phyloP scores from a whole-genome alignment of 306 rosid species.

The Vicia villosa region DNA sequence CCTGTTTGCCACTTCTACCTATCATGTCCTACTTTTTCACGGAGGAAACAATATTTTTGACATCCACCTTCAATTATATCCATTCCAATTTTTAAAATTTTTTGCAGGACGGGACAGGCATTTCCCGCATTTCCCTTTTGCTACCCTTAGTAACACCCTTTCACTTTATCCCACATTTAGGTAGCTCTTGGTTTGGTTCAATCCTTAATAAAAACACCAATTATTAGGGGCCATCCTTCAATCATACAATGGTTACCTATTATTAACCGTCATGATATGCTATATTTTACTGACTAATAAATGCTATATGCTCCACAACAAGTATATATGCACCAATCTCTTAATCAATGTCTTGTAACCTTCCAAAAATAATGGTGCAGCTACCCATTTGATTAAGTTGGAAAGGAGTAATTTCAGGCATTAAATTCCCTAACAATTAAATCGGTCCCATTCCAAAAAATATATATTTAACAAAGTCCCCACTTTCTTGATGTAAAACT shows the following conservation, averaged over 20 bases:
- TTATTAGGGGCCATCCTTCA: too few relatives aligned
- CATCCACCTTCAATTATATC: too few relatives aligned
- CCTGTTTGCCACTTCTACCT: too few relatives aligned
- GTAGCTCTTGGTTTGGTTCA: too few relatives aligned
- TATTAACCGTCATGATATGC: background rate
- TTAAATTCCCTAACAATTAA: conserved; percentile 27
- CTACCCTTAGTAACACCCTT: too few relatives aligned
- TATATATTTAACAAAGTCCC: background rate
- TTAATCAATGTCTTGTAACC: conserved; percentile 16
- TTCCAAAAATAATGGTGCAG: conserved; percentile 28
- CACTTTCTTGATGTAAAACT: background rate
- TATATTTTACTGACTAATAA: background rate
- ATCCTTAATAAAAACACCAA: too few relatives aligned
- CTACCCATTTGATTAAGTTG: conserved; percentile 28
- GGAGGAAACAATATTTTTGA: too few relatives aligned
- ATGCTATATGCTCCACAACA: background rate
- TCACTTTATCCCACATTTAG: too few relatives aligned
- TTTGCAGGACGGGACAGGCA: too few relatives aligned
- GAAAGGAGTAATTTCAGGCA: conserved; percentile 19
- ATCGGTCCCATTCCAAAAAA: conserved; percentile 24
- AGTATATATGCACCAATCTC: background rate
- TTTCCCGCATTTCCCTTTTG: too few relatives aligned
- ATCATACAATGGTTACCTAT: background rate
- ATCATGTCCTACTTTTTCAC: too few relatives aligned
- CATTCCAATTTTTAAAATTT: too few relatives aligned